Percentiles rank a stretch among this genome's conserved stretches.
These are phyloP conservation scores for Apiospora saccharicola DNA, from an alignment of 2,329 filamentous ascomycete species.

Conservation along the genomic window DNA sequence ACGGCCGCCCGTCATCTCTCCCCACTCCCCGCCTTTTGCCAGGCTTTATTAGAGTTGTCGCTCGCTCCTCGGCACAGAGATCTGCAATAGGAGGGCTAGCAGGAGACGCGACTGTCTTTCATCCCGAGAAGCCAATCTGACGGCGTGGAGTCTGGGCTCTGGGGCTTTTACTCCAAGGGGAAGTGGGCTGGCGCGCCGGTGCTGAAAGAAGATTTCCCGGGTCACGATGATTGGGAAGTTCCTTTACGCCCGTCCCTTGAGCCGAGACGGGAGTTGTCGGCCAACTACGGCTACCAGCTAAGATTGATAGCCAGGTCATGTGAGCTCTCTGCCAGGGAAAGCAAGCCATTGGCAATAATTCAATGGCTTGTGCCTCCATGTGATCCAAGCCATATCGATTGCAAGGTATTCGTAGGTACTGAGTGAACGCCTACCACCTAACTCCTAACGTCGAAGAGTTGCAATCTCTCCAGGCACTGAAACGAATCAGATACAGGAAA, in stretches of 20 bases:
- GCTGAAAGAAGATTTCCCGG: constrained; percentile 45
- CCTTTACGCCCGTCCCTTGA: constrained; percentile 27
- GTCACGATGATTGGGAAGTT: constrained; percentile 33
- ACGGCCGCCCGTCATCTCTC: background rate
- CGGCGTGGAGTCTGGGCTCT: background rate
- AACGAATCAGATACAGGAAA: background rate
- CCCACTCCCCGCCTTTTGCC: constrained; percentile 23
- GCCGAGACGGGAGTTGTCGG: constrained; percentile 43
- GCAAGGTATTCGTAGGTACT: background rate
- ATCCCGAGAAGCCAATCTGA: constrained; percentile 15
- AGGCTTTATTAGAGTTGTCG: constrained; percentile 22
- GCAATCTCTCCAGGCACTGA: background rate
- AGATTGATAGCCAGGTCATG: constrained; percentile 12
- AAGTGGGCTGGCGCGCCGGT: background rate
- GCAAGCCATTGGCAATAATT: constrained; percentile 20
- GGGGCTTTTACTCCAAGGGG: constrained; percentile 11
- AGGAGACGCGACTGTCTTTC: constrained; percentile 4
- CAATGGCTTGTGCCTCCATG: constrained; percentile 15
- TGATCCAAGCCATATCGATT: constrained; percentile 1
- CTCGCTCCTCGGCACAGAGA: constrained; percentile 3
- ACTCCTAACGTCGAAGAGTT: background rate
- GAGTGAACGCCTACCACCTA: background rate
- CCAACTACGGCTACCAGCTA: constrained; percentile 32
- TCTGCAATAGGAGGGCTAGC: constrained; percentile 7
- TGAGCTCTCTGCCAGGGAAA: background rate